phyloP scores from a whole-genome alignment of 805 yeast genomes.

The Lipomyces sp. region DNA sequence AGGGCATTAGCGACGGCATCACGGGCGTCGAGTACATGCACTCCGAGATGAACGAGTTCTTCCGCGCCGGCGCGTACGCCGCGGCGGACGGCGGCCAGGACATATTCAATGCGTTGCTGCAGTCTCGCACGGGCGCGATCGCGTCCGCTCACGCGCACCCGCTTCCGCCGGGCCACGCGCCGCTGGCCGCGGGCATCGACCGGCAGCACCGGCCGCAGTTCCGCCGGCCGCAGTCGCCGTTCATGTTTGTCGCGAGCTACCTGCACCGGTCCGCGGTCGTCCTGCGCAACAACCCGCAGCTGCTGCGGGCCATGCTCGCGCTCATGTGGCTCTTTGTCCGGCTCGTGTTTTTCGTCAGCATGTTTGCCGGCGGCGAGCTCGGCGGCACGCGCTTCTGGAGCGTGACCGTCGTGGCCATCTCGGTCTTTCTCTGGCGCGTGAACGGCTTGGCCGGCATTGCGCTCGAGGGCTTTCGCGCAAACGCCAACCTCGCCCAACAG shows the following conservation, averaged over 20 bases:
- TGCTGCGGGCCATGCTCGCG: constrained; percentile 15
- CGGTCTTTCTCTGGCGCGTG: constrained; percentile 13
- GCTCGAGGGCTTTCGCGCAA: background rate
- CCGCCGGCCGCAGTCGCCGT: background rate
- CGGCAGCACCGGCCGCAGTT: background rate
- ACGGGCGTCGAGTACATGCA: constrained; percentile 12
- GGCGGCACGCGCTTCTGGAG: constrained; percentile 19
- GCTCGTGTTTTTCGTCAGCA: constrained; percentile 17
- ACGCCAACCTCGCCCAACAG: background rate
- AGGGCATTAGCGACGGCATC: constrained; percentile 4
- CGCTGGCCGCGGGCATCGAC: background rate
- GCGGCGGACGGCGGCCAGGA: constrained; percentile 14
- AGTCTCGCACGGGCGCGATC: background rate
- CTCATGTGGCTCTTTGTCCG: constrained; percentile 22
- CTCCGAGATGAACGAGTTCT: constrained; percentile 9
- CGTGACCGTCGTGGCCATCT: constrained; percentile 11
- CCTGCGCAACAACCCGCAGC: constrained; percentile 10
- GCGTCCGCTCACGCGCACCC: background rate
- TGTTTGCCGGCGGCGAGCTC: constrained; percentile 21
- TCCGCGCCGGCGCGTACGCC: constrained; percentile 6
- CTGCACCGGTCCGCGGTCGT: constrained; percentile 3
- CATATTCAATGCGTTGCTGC: constrained; percentile 12
- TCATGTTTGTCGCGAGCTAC: background rate
- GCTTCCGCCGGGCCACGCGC: background rate
- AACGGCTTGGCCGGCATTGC: constrained; percentile 2